A percentile compares a stretch with the other conserved stretches of the same genome.
These are phyloP conservation scores for Beverwykella pulmonaria DNA, from an alignment of 495 filamentous ascomycete species.

Conservation along the genomic window DNA sequence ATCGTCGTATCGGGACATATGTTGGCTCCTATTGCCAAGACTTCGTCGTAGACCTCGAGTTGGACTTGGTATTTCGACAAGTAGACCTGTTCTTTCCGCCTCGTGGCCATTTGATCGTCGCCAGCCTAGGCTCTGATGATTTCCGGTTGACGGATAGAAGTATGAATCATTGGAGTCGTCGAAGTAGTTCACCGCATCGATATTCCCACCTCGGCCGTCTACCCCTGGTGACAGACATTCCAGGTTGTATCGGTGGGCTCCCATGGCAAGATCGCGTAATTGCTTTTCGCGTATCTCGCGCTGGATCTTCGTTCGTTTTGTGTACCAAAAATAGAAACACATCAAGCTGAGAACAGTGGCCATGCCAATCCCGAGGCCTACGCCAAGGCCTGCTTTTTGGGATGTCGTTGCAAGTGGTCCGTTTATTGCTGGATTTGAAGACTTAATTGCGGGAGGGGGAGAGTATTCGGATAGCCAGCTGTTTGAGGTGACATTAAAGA, in stretches of 20 bases:
- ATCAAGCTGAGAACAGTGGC: slow-evolving; percentile 56
- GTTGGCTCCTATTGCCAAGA: slow-evolving; percentile 51
- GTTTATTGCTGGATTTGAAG: background rate
- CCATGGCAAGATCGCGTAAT: slow-evolving; percentile 56
- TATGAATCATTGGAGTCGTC: slow-evolving; percentile 19
- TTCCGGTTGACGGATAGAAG: slow-evolving; percentile 6
- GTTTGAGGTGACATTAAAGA: slow-evolving; percentile 78
- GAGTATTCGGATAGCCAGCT: slow-evolving; percentile 71
- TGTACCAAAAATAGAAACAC: slow-evolving; percentile 61
- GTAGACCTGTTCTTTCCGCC: slow-evolving; percentile 59
- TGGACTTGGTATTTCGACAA: slow-evolving; percentile 60
- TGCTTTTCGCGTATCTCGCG: slow-evolving; percentile 56
- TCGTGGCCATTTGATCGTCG: slow-evolving; percentile 40
- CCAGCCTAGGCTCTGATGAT: slow-evolving; percentile 30
- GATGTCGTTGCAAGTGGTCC: slow-evolving; percentile 44
- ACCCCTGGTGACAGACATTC: slow-evolving; percentile 19
- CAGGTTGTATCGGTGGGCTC: slow-evolving; percentile 47
- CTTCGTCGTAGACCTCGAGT: slow-evolving; percentile 55
- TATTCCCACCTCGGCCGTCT: slow-evolving; percentile 22
- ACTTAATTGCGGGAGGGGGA: slow-evolving; percentile 50
- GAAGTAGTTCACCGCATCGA: slow-evolving; percentile 22
- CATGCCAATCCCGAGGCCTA: slow-evolving; percentile 72
- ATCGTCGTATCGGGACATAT: slow-evolving; percentile 52
- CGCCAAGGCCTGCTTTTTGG: slow-evolving; percentile 67
- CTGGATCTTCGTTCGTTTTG: slow-evolving; percentile 53